Evolutionary conservation across 306 rosid species (phyloP).

Genomic region (Sindora glabra): DNA sequence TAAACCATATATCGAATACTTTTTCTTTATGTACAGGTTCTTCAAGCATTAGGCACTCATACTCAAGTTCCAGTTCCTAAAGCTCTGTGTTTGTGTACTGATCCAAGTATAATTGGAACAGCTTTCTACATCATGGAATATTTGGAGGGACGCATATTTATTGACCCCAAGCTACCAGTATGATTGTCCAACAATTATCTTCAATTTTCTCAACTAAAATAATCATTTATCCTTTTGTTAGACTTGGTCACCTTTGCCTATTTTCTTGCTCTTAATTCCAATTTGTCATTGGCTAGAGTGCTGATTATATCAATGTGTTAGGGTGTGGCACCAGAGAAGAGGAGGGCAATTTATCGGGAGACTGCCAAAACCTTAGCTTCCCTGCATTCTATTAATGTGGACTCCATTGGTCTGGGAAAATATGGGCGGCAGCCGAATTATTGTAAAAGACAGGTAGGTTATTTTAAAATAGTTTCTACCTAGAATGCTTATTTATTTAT

Average conservation of each 20-base stretch:
- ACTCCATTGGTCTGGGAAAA: constrained; percentile 69
- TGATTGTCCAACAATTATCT: constrained; percentile 7
- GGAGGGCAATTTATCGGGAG: constrained; percentile 61
- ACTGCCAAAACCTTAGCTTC: constrained; percentile 63
- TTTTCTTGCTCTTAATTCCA: background rate
- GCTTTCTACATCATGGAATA: constrained; percentile 89
- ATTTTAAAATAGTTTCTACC: too few relatives aligned
- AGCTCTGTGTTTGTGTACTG: constrained; percentile 76
- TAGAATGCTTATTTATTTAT: too few relatives aligned
- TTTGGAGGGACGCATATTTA: constrained; percentile 79
- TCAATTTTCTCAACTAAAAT: background rate
- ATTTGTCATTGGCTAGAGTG: background rate
- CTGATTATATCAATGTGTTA: constrained; percentile 23
- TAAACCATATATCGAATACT: background rate
- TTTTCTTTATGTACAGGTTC: constrained; percentile 46
- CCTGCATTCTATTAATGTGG: constrained; percentile 65
- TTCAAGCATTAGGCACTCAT: constrained; percentile 59
- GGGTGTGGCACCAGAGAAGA: constrained; percentile 64
- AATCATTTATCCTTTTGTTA: background rate
- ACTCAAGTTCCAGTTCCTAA: constrained; percentile 82
- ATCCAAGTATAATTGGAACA: constrained; percentile 69
- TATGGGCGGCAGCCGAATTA: constrained; percentile 66
- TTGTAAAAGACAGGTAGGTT: constrained; percentile 31
- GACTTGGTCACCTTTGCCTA: background rate
- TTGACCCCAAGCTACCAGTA: constrained; percentile 76